Percentiles rank a stretch among this genome's conserved stretches.
These are phyloP conservation scores for Paraleonurus japonicus DNA, from an alignment of 257 asterid species.

Conservation along the genomic window DNA sequence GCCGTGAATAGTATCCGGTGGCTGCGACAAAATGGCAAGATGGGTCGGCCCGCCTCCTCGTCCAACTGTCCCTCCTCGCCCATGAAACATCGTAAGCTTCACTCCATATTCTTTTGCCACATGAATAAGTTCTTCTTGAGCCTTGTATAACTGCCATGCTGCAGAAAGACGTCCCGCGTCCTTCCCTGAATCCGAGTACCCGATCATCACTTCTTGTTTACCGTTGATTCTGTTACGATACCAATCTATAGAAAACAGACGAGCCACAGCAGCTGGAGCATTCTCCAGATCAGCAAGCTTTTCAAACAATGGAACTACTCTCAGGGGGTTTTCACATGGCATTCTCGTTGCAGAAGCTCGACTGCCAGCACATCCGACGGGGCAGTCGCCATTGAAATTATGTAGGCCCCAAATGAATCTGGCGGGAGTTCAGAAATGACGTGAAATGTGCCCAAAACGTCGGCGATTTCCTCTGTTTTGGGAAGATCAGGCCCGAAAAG, in stretches of 20 bases:
- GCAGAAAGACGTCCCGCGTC: conserved; percentile 98
- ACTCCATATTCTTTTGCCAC: conserved; percentile 84
- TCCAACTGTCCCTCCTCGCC: conserved; percentile 93
- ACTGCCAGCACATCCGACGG: conserved; percentile 97
- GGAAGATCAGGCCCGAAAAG: conserved; percentile 89
- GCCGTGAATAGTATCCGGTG: conserved; percentile 87
- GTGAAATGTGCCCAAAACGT: conserved; percentile 71
- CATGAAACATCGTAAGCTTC: conserved; percentile 90
- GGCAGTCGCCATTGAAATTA: conserved; percentile 94
- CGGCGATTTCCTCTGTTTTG: conserved; percentile 83
- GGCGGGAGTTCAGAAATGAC: conserved; percentile 82
- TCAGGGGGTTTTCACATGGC: conserved; percentile 67
- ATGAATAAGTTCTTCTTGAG: conserved; percentile 88
- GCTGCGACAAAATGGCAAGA: conserved; percentile 93
- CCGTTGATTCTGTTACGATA: conserved; percentile 72
- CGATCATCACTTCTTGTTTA: conserved; percentile 95
- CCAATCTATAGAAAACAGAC: conserved; percentile 90
- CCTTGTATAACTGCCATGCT: conserved; percentile 91
- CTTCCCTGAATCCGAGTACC: conserved; percentile 95
- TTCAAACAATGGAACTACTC: conserved; percentile 89
- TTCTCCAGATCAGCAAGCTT: conserved; percentile 89
- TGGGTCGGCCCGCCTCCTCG: conserved; percentile 98
- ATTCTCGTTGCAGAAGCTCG: conserved; percentile 87
- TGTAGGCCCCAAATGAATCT: conserved; percentile 82
- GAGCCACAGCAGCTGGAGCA: conserved; percentile 88